These are phyloP conservation scores for Tanozyma kutaoensis DNA, from an alignment of 805 yeast species.

Conservation along the genomic window DNA sequence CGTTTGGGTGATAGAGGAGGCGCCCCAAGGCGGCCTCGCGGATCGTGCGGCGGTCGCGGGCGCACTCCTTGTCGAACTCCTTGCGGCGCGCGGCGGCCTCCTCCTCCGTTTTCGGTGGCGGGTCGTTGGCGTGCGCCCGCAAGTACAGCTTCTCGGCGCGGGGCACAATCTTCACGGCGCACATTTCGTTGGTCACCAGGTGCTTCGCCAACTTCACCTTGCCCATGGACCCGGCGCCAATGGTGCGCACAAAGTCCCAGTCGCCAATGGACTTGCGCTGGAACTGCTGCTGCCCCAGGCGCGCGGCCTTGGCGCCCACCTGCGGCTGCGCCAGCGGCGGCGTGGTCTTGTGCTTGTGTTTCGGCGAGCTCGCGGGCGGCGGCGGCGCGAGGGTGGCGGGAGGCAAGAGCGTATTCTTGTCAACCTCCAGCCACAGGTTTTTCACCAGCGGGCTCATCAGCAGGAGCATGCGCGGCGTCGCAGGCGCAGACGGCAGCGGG, in stretches of 20 bases:
- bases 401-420: too few relatives aligned
- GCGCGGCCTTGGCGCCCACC: not conserved
- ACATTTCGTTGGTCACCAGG: conserved; percentile 64
- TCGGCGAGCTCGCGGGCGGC: too few relatives aligned
- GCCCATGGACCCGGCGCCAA: conserved; percentile 99
- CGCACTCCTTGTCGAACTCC: conserved; percentile 69
- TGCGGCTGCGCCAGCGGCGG: too few relatives aligned
- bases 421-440: too few relatives aligned
- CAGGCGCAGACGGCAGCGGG: too few relatives aligned
- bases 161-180: conserved; percentile 90
- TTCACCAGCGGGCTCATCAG: conserved; percentile 32
- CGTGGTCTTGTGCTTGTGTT: too few relatives aligned
- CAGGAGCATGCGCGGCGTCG: conserved; percentile 59
- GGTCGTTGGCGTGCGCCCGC: conserved; percentile 55
- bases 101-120: conserved; percentile 46
- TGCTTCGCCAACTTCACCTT: conserved; percentile 91
- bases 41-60: conserved; percentile 83
- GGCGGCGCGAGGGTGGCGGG: too few relatives aligned
- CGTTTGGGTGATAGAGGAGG: conserved; percentile 80
- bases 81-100: conserved; percentile 51
- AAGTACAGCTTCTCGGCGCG: conserved; percentile 72
- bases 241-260: conserved; percentile 90
- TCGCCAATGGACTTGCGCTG: conserved; percentile 89
- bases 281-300: conserved; percentile 30
- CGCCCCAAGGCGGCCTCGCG: conserved; percentile 93